These are phyloP conservation scores for Claviceps spartinae DNA, from an alignment of 2,329 filamentous ascomycete species.

Conservation along the genomic window DNA sequence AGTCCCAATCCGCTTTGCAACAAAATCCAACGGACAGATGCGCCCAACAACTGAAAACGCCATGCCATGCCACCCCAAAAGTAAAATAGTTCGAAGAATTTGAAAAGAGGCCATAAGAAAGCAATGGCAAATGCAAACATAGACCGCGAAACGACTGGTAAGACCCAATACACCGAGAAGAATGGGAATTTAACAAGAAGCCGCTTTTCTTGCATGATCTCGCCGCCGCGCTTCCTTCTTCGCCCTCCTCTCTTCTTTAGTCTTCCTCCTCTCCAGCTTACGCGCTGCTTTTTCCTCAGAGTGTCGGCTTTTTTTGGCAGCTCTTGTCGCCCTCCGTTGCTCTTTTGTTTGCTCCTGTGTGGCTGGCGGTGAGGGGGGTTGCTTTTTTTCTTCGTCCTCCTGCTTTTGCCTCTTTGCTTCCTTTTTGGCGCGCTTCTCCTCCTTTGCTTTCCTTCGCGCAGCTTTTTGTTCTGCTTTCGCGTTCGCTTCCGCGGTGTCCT, in stretches of 20 bases:
- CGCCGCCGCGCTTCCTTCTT: constrained; percentile 29
- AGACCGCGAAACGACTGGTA: not conserved
- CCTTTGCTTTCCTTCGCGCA: not conserved
- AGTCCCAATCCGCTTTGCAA: not conserved
- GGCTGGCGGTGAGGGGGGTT: not conserved
- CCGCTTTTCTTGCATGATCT: constrained; percentile 19
- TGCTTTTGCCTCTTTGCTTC: constrained; percentile 16
- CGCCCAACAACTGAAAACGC: constrained; percentile 1
- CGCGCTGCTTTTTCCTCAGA: constrained; percentile 15
- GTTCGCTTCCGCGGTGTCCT: not conserved
- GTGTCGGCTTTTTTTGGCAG: constrained; percentile 16
- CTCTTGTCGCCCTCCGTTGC: constrained; percentile 24
- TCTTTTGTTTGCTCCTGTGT: constrained; percentile 24
- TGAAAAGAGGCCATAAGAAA: not conserved
- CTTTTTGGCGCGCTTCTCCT: constrained; percentile 4
- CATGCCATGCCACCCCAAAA: constrained; percentile 4
- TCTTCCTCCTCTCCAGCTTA: constrained; percentile 10
- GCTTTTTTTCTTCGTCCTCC: not conserved
- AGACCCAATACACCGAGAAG: not conserved
- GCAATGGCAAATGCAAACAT: not conserved
- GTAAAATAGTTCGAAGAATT: not conserved
- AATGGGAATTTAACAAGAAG: not conserved
- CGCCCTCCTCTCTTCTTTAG: constrained; percentile 30
- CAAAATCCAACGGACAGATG: not conserved
- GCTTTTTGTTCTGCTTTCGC: not conserved